Base-by-base conservation (phyloP, 2,329 filamentous ascomycete species). In the Aplosporella prunicola region DNA sequence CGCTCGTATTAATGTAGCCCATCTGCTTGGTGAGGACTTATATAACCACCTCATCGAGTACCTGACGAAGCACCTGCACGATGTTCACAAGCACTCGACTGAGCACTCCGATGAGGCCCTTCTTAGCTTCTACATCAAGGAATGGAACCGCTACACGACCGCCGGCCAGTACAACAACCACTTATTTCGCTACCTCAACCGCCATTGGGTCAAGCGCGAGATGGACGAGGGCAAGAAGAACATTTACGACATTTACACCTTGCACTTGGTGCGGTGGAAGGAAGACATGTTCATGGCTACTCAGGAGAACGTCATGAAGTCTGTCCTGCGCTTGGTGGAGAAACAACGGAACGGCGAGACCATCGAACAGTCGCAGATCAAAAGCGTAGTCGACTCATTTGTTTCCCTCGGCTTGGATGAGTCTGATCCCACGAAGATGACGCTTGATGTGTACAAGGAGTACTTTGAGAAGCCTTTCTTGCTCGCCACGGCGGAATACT, bases 191-290 rank as follows among this genome's bases (percentile, higher is more conserved):
- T 98, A 98, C 56, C 76, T 98, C 17, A 98, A 98, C 56, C 78
- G 91, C 20, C 91, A 98, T 63, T 98, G 93, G 91, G 91, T 98
- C 2, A 98, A 95, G 71, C 75, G 91, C 20, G 91, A 98, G 64
- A 94, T 98, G 65, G 91, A 98, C 46, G 91, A 98, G 61, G 91
- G 91, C 22, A 96, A 98, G 67, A 95, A 96, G 68, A 84, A 89
- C 52, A 84, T 96, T 6, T 96, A 93, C 60, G 91, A 98, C 59
- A 91, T 98, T 32, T 98, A 98, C 62, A 98, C 91, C 0, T 67
- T 98, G 23, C 91, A 98, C 52, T 69, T 98, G 26, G 91, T 96
- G 14, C 85, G 89, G 55, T 98, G 91, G 91, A 87, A 88, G 48
- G 76, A 82, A 48, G 85, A 93, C 42, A 79, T 98, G 52, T 98